Evolutionary conservation across 768 basidiomycete genomes (phyloP), one percentile per base, ranked within the genome.

Genomic region (Hericium rajendrae): DNA sequence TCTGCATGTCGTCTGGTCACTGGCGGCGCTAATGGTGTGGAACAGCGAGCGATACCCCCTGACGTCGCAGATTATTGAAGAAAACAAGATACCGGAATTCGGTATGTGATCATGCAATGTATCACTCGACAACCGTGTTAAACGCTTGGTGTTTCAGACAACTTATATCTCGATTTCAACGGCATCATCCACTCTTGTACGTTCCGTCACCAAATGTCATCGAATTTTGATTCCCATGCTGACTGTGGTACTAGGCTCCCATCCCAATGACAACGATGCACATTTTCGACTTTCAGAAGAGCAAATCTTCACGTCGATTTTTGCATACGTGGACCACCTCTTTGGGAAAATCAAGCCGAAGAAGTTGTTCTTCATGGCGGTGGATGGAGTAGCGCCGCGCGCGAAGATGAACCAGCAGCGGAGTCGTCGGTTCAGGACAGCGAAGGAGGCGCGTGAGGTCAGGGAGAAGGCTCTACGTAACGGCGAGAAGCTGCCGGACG

Each of bases 331-430:
- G 59, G 94, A 97, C 74, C 89, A 92, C 66, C 78, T 99, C 6
- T 99, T 99, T 72, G 82, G 86, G 32, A 97, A 94, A 75, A 97
- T 99, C 60, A 97, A 94, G 70, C 97, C 97, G 0, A 88, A 91
- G 78, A 97, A 97, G 68, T 75, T 97, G 12, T 97, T 98, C 71
- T 98, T 97, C 72, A 95, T 99, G 89, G 97, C 95, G 24, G 87
- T 99, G 49, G 97, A 98, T 69, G 95, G 95, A 51, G 94, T 97
- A 13, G 95, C 95, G 0, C 95, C 95, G 4, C 77, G 95, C 49
- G 95, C 95, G 38, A 98, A 99, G 80, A 97, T 97, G 95, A 99
- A 99, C 69, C 95, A 98, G 71, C 95, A 98, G 68, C 85, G 95
- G 18, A 86, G 88, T 68, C 78, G 95, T 40, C 84, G 94, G 49